Evolutionary conservation across 768 basidiomycete species (phyloP), one percentile per base, ranked within the genome.

Genomic region (Rhizopogon vinicolor): DNA sequence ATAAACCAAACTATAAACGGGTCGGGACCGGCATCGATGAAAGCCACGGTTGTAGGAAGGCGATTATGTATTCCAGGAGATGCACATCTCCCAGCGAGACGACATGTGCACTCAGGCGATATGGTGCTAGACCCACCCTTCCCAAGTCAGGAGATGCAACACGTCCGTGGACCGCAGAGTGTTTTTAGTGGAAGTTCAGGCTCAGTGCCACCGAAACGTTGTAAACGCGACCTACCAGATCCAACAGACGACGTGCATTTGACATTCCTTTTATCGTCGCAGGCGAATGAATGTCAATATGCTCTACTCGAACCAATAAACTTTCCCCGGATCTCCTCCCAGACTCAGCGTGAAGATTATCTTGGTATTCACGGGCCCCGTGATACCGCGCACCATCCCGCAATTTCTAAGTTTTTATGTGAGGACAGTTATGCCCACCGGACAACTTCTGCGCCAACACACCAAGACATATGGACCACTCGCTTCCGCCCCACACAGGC

Each of bases 401-500:
- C 76, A 7, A 80, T 86, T 60, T 61, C 73, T 41, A 78, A 72
- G 31, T 59, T 80, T 41, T 58, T 71, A 44, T 58, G 64, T 45
- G 58, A 60, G 18, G 41, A 62, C 18, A 3, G 16, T 37, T 25
- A n/a, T 37, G 19, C 35, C 35, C 10, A 10, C 22, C 16, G 19
- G 46, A 51, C 58, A 29, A 41, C 7, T 22, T 45, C 42, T 22
- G 25, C 31, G 8, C 62, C 68, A 22, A 62, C 72, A 41, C 53
- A 31, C 48, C 73, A 77, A 40, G 77, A 82, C 41, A 68, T 80
- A 12, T 95, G 93, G 91, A 71, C 78, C 18, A 82, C 86, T 44
- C 86, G 81, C 62, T 94, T 88, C 81, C 83, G 81, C 18, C 93
- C 93, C 25, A 78, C 77, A 51, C 73, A 78, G 41, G 91, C 91